These are phyloP conservation scores for Phragmites australis DNA, from an alignment of 176 grass and related monocot genomes.

Conservation along the genomic window DNA sequence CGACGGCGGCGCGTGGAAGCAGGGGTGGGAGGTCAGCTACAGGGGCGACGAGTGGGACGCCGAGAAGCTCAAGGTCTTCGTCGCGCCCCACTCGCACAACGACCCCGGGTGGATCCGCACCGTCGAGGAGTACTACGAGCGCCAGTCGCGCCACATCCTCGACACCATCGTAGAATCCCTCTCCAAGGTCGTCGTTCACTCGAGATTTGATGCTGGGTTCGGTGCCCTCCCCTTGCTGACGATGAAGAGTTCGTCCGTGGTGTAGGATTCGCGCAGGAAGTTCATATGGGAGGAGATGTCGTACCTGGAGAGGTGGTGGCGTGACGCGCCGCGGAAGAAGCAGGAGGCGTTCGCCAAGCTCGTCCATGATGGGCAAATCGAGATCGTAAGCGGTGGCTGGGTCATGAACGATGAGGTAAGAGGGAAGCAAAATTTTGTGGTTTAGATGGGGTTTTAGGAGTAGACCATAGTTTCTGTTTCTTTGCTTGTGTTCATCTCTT, in stretches of 20 bases:
- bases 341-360: conserved; percentile 72
- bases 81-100: conserved; percentile 96
- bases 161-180: conserved; percentile 90
- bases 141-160: conserved; percentile 85
- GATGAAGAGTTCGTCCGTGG: not conserved
- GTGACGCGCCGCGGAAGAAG: conserved; percentile 70
- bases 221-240: not conserved
- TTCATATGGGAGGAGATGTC: conserved; percentile 99
- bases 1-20: conserved; percentile 95
- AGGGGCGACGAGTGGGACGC: conserved; percentile 71
- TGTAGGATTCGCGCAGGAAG: conserved; percentile 79
- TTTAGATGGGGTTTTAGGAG: conserved; percentile 42
- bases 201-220: not conserved
- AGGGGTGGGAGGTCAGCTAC: conserved; percentile 86
- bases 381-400: conserved; percentile 98
- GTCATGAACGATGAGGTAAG: conserved; percentile 99
- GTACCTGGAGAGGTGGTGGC: conserved; percentile 99
- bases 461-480: not conserved
- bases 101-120: conserved; percentile 94
- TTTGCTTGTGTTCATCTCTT: not conserved
- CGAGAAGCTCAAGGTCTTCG: conserved; percentile 97
- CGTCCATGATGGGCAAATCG: conserved; percentile 80
- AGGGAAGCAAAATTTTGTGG: conserved; percentile 3
- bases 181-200: conserved; percentile 59
- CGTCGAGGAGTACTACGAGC: conserved; percentile 91